Evolutionary conservation across 2,329 filamentous ascomycete species (phyloP).

Genomic region (Waltergamsia citrina): DNA sequence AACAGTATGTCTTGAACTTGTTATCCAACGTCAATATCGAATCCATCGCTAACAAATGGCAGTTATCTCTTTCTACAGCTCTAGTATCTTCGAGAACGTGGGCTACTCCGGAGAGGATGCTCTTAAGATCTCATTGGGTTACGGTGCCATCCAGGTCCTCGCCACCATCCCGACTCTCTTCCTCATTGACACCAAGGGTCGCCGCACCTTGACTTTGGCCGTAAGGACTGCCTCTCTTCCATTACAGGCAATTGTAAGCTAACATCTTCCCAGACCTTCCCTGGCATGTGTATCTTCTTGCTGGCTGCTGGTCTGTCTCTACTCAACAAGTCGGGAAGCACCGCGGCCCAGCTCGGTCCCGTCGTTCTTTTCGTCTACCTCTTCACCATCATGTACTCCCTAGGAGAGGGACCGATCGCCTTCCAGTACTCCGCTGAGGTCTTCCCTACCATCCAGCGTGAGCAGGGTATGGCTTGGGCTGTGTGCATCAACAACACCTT

Average conservation of each 20-base stretch:
- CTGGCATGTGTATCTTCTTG: slow-evolving; percentile 16
- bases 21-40: slow-evolving; percentile 13
- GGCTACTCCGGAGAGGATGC: slow-evolving; percentile 42
- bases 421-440: slow-evolving; percentile 28
- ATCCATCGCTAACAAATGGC: background rate
- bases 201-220: slow-evolving; percentile 13
- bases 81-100: slow-evolving; percentile 45
- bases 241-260: slow-evolving; percentile 4
- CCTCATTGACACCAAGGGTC: slow-evolving; percentile 18
- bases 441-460: slow-evolving; percentile 25
- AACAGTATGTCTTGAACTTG: slow-evolving; percentile 25
- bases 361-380: slow-evolving; percentile 20
- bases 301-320: slow-evolving; percentile 14
- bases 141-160: slow-evolving; percentile 36
- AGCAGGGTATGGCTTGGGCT: slow-evolving; percentile 27
- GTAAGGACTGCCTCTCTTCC: slow-evolving; percentile 7
- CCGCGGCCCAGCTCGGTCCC: slow-evolving; percentile 5
- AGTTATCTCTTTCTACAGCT: slow-evolving; percentile 61
- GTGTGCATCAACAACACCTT: slow-evolving; percentile 22
- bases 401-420: slow-evolving; percentile 24
- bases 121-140: slow-evolving; percentile 29
- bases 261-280: slow-evolving; percentile 12
- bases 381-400: slow-evolving; percentile 23
- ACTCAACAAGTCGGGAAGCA: slow-evolving; percentile 8
- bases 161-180: slow-evolving; percentile 18